Base-by-base conservation (phyloP, 1,139 yeast genomes). In the Meyerozyma carpophila region DNA sequence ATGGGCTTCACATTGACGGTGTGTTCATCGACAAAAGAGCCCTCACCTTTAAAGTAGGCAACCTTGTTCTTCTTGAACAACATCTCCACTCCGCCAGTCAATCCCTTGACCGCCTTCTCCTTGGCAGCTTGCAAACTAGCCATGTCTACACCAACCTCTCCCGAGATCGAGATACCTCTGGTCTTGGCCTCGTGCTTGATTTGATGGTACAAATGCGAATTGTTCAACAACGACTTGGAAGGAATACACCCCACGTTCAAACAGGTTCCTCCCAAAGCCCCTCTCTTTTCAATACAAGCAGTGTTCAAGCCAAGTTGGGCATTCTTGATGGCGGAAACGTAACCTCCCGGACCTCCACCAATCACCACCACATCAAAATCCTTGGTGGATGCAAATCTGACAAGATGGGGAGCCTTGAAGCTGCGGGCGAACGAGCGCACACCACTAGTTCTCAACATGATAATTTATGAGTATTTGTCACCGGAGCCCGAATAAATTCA, bases 271-370 rank as follows among this genome's bases (percentile, higher is more conserved):
- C 99, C 99, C 53, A 94, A 81, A 32, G 83, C 69, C 39, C 98
- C 99, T 69, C 98, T 84, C 74, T 89, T 90, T 68, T 94, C 98
- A 54, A 94, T 75, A 79, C 98, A 93, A 37, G 97, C 98, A 46
- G 97, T 89, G 67, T 90, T 84, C 56, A 78, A 77, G 34, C 98
- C 98, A 50, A 90, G 77, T 73, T 94, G 99, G 43, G 98, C 98
- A 47, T 97, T 97, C 70, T 89, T 91, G 66, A 94, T 94, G 61
- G 99, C 98, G 46, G 98, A 98, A 55, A 94, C 95, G 62, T 87
- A 87, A 51, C 99, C 99, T 67, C 98, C 99, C 53, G 99, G 99
- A 47, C 99, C 99, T 59, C 97, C 98, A 55, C 99, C 99, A 61
- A 94, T 86, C 55, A 94, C 89, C 45, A 91, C 95, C 47, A 91